These are phyloP conservation scores for Aspergillus carlsbadensis DNA, from an alignment of 495 filamentous ascomycete genomes.

Conservation along the genomic window DNA sequence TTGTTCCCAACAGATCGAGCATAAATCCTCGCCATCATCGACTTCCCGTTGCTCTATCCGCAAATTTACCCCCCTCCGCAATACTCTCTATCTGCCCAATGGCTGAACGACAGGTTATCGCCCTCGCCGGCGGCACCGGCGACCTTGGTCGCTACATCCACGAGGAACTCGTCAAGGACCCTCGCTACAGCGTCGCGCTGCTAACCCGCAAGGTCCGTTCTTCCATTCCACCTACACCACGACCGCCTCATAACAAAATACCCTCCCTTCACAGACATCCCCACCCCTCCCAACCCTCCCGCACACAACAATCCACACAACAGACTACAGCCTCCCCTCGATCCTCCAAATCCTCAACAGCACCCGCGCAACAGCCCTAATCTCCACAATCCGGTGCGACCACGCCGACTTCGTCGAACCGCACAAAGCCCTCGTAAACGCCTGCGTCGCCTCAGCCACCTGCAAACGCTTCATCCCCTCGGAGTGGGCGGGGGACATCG, in stretches of 20 bases:
- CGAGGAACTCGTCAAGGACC: constrained; percentile 1
- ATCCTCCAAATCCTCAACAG: constrained; percentile 6
- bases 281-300: background rate
- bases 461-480: constrained; percentile 31
- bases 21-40: no score
- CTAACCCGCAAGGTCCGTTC: constrained; percentile 4
- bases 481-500: constrained; percentile 24
- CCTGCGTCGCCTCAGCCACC: constrained; percentile 8
- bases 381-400: constrained; percentile 14
- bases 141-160: constrained; percentile 1
- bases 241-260: no score
- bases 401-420: constrained; percentile 2
- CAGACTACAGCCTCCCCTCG: constrained; percentile 12
- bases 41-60: no score
- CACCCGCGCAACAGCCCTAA: constrained; percentile 3
- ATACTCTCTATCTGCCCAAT: no score
- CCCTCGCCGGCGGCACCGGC: constrained; percentile 5
- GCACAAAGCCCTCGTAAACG: constrained; percentile 14
- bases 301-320: constrained; percentile 4
- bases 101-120: background rate
- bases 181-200: background rate
- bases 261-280: no score
- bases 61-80: no score
- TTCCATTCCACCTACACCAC: background rate
- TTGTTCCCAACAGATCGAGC: no score